Base-by-base conservation (phyloP, 2,329 filamentous ascomycete species). In the Fusarium sulawesiense region DNA sequence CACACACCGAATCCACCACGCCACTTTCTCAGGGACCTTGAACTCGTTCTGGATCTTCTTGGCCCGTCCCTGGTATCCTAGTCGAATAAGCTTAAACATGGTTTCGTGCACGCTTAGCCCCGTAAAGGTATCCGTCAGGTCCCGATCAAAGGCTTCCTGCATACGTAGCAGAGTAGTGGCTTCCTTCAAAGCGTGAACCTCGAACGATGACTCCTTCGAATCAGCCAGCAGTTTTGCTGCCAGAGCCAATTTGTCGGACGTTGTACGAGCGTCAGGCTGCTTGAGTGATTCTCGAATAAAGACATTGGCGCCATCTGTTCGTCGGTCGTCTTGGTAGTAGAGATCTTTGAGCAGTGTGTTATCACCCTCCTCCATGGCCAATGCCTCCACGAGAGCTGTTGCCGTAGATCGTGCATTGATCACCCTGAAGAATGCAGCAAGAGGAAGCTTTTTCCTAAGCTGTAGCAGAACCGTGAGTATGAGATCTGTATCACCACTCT, bases 321-420 rank as follows among this genome's bases (percentile, higher is more conserved):
- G 89, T 7, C 95, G 89, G 78, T 99, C 96, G 75, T 98, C 96
- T 81, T 98, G 96, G 78, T 99, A 99, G 82, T 96, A 99, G 6
- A 99, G 84, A 77, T 98, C 96, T 76, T 98, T 99, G 27, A 99
- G 88, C 23, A 99, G 80, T 1, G 88, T 86, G 74, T 97, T 94
- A 75, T 97, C 92, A 21, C 81, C 83, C 53, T 93, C 89, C 53
- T 87, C 85, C 46, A 82, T 77, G 0, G 96, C 95, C 0, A 91
- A 91, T 3, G 93, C 88, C 79, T 99, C 96, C 25, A 99, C 93
- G 13, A 99, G 87, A 0, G 96, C 93, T 4, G 93, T 94, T 6
- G 96, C 96, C 27, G 93, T 87, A 1, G 95, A 94, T 2, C 94
- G 89, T 56, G 87, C 89, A 79, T 94, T 98, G 81, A 98, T 93